Conservation (phyloP, 371 early-diverging fungal species). For the Mucor sp. region DNA sequence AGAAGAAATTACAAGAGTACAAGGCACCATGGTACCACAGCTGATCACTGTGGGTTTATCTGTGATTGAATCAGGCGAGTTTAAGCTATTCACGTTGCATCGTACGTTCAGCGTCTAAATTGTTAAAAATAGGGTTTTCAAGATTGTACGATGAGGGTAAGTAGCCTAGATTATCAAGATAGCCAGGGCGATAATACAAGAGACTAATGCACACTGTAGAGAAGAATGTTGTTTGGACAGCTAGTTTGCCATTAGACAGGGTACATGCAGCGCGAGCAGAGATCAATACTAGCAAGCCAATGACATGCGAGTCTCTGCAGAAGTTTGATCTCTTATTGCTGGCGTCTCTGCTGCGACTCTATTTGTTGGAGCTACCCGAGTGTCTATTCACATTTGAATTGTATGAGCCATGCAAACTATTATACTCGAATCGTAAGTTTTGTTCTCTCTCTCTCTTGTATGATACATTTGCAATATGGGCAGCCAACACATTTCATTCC, state of each 20-base stretch:
- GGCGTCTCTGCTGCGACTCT: conserved; percentile 66
- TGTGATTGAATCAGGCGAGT: conserved; percentile 43
- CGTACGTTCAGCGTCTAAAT: neutral
- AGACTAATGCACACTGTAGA: conserved; percentile 20
- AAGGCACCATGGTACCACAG: conserved; percentile 60
- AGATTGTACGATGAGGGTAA: conserved; percentile 39
- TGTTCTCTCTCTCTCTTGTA: neutral
- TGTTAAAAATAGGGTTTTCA: conserved; percentile 21
- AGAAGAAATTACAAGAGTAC: conserved; percentile 62
- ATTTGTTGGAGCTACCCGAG: conserved; percentile 74
- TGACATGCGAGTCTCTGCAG: conserved; percentile 53
- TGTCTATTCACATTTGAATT: conserved; percentile 71
- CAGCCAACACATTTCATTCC: neutral
- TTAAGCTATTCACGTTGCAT: neutral
- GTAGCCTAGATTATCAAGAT: neutral
- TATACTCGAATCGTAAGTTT: conserved; percentile 64
- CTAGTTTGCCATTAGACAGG: conserved; percentile 55
- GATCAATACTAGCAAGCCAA: conserved; percentile 54
- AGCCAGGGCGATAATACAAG: neutral
- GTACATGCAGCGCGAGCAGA: conserved; percentile 66
- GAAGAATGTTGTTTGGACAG: conserved; percentile 55
- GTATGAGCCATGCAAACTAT: conserved; percentile 71
- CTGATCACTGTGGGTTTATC: conserved; percentile 56
- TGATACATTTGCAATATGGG: neutral
- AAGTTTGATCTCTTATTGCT: conserved; percentile 60